phyloP scores from a whole-genome alignment of 306 rosid genomes.

The Vicia villosa region DNA sequence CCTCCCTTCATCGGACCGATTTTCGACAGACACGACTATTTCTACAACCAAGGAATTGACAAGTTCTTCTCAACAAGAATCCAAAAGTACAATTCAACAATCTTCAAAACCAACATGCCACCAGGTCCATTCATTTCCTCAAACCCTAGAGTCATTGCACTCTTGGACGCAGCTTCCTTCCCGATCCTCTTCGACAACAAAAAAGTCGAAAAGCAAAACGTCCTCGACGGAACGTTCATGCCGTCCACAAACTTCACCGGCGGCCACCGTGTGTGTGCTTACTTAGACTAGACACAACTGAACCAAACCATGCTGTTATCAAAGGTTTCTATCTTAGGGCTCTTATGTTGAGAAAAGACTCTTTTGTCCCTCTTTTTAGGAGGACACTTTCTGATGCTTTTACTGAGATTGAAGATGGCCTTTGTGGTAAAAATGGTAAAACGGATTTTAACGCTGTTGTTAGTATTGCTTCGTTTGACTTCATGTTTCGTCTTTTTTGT shows the following conservation, averaged over 20 bases:
- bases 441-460: slow-evolving; percentile 38
- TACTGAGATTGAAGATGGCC: slow-evolving; percentile 36
- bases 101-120: slow-evolving; percentile 74
- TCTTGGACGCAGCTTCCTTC: slow-evolving; percentile 65
- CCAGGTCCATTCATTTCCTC: slow-evolving; percentile 73
- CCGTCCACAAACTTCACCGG: slow-evolving; percentile 72
- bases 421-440: neutral
- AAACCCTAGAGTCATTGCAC: slow-evolving; percentile 50
- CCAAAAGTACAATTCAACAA: slow-evolving; percentile 53
- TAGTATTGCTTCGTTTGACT: slow-evolving; percentile 47
- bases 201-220: slow-evolving; percentile 59
- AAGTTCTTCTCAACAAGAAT: slow-evolving; percentile 57
- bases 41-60: slow-evolving; percentile 67
- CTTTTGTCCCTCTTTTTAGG: slow-evolving; percentile 55
- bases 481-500: slow-evolving; percentile 51
- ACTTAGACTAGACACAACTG: slow-evolving; percentile 67
- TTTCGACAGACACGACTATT: slow-evolving; percentile 57
- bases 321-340: slow-evolving; percentile 48
- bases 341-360: slow-evolving; percentile 39
- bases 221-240: slow-evolving; percentile 84
- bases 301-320: slow-evolving; percentile 50
- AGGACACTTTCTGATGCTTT: slow-evolving; percentile 38
- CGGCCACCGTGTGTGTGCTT: slow-evolving; percentile 67
- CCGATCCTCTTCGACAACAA: slow-evolving; percentile 59
- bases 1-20: slow-evolving; percentile 58